Percentiles rank a stretch among this genome's conserved stretches.
These are phyloP conservation scores for Melastoma candidum DNA, from an alignment of 441 rosid genomes.

Conservation along the genomic window DNA sequence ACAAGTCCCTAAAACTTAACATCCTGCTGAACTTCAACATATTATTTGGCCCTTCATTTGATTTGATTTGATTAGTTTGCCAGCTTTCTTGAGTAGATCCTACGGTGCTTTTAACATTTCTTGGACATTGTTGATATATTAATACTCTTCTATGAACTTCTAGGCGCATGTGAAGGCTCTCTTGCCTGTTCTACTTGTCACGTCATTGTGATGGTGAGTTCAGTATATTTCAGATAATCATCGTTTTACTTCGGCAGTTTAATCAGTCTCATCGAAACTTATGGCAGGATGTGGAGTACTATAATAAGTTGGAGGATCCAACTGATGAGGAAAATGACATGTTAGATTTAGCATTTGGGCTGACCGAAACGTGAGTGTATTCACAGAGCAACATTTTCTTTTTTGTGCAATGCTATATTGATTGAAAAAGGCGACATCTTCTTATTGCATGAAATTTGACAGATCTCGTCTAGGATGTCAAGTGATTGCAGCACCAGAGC, in stretches of 20 bases:
- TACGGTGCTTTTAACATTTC: too few relatives aligned
- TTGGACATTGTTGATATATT: slow-evolving; percentile 4
- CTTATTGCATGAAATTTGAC: slow-evolving; percentile 12
- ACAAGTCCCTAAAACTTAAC: too few relatives aligned
- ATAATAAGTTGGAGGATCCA: slow-evolving; percentile 87
- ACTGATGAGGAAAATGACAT: slow-evolving; percentile 96
- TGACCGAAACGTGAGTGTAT: slow-evolving; percentile 69
- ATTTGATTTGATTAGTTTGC: too few relatives aligned
- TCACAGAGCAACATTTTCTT: background rate
- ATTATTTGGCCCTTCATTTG: too few relatives aligned
- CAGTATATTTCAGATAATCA: slow-evolving; percentile 14
- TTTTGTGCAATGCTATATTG: background rate
- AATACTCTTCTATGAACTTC: slow-evolving; percentile 12
- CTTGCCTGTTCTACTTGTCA: slow-evolving; percentile 96
- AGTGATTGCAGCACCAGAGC: slow-evolving; percentile 70
- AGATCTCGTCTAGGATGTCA: slow-evolving; percentile 94
- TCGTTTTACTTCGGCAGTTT: background rate
- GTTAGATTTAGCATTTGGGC: slow-evolving; percentile 91
- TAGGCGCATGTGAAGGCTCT: slow-evolving; percentile 94
- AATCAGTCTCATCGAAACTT: slow-evolving; percentile 6
- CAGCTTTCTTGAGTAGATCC: too few relatives aligned
- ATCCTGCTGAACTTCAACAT: too few relatives aligned
- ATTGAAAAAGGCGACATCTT: slow-evolving; percentile 4
- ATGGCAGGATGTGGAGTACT: slow-evolving; percentile 52
- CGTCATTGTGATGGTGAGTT: slow-evolving; percentile 57